These are phyloP conservation scores for Kazachstania sp. DNA, from an alignment of 1,139 yeast genomes.

Conservation along the genomic window DNA sequence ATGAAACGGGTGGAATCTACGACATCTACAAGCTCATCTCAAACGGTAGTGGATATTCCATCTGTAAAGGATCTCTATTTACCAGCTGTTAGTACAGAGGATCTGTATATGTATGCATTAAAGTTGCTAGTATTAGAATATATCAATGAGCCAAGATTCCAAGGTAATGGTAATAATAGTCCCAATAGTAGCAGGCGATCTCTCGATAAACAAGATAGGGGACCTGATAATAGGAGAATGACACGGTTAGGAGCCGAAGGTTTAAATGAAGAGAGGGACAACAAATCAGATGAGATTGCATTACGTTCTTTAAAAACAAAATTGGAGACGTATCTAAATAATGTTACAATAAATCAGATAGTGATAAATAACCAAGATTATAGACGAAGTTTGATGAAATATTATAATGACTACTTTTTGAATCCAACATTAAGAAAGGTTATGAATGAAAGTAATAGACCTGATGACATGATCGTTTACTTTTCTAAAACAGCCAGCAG, in stretches of 20 bases:
- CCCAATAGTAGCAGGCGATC: not conserved
- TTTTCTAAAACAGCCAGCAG: constrained; percentile 59
- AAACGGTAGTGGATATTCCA: constrained; percentile 5
- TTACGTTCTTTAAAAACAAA: not conserved
- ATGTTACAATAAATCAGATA: constrained; percentile 42
- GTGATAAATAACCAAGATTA: constrained; percentile 28
- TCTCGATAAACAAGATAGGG: not conserved
- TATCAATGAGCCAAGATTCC: constrained; percentile 50
- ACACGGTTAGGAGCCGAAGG: not conserved
- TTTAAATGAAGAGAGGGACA: not conserved
- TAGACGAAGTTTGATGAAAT: constrained; percentile 44
- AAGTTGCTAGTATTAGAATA: constrained; percentile 48
- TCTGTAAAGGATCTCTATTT: constrained; percentile 8
- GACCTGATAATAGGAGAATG: not conserved
- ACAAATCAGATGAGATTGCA: not conserved
- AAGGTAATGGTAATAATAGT: constrained; percentile 11
- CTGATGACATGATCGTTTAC: constrained; percentile 57
- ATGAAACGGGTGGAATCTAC: constrained; percentile 8
- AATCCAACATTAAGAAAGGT: constrained; percentile 38
- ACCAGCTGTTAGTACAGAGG: constrained; percentile 5
- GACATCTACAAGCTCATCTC: constrained; percentile 6
- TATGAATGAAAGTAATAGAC: constrained; percentile 36
- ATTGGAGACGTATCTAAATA: constrained; percentile 34
- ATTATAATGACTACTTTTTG: constrained; percentile 50
- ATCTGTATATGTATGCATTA: constrained; percentile 25